Conservation (phyloP, 2,329 filamentous ascomycete species). For the Talaromyces rugulosus region DNA sequence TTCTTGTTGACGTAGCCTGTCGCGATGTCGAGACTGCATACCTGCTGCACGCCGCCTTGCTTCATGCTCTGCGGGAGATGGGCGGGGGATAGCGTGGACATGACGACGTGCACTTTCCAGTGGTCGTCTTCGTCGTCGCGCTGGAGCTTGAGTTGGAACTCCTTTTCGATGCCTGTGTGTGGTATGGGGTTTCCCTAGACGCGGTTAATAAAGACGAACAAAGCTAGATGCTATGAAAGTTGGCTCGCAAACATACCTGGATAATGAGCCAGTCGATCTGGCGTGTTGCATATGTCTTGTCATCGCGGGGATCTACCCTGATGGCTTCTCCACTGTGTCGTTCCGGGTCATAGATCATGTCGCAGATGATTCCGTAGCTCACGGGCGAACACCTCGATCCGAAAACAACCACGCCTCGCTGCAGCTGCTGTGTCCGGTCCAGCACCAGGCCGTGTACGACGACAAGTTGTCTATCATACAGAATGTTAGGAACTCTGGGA, state of each 20-base stretch:
- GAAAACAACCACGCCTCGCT: constrained; percentile 23
- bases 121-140: constrained; percentile 16
- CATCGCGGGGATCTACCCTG: constrained; percentile 27
- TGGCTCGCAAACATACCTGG: constrained; percentile 18
- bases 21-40: constrained; percentile 28
- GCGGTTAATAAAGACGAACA: background rate
- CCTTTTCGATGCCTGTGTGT: constrained; percentile 20
- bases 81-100: constrained; percentile 21
- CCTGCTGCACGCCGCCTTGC: constrained; percentile 19
- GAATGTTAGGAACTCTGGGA: background rate
- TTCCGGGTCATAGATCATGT: constrained; percentile 25
- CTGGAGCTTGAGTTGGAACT: constrained; percentile 24
- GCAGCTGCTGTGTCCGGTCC: constrained; percentile 29
- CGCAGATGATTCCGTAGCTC: constrained; percentile 34
- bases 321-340: constrained; percentile 25
- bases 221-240: background rate
- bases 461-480: constrained; percentile 22
- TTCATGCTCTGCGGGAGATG: constrained; percentile 22
- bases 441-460: constrained; percentile 32
- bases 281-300: constrained; percentile 26
- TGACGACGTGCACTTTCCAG: constrained; percentile 30
- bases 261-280: constrained; percentile 35
- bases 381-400: constrained; percentile 28
- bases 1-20: constrained; percentile 27
- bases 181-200: constrained; percentile 20